Evolutionary conservation across 139 green algal species (phyloP), one percentile per base, ranked within the genome.

Genomic region (Closterium sp.): DNA sequence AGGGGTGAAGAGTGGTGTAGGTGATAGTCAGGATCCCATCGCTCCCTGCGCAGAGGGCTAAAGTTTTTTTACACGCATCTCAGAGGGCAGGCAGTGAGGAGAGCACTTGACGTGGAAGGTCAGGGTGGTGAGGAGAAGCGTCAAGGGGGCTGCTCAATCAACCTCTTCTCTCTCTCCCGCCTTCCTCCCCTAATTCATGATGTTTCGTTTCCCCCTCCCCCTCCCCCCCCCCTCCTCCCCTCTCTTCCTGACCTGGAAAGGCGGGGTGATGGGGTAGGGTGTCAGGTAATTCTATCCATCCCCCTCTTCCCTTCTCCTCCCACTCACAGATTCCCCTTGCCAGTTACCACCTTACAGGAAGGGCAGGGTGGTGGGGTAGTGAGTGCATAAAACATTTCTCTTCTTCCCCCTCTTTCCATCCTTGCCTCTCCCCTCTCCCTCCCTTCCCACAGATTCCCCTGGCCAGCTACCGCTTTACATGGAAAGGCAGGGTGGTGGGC

Each of bases 271-370:
- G 38, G 38, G 4, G 38, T 45, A 45, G 38, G 38, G 38, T 6
- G 38, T 45, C 38, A 45, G 38, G 38, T 45, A 45, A 11, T 45
- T 45, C 38, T 45, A 45, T 45, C 38, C 38, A 45, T 45, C 38
- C 38, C 38, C 45, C 32, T 50, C 89, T 92, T 17, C 27, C 89
- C 11, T 90, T 27, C 42, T 91, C 42, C 38, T 4, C n/a, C 86
- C 29, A 85, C 24, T 17, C 34, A 42, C 87, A 93, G 91, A 88
- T 93, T 28, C 87, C 91, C 22, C 93, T 93, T 13, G n/a, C 88
- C 22, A 30, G 91, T 19, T 93, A 92, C 88, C 50, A 34, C 89
- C 88, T 88, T 13, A 93, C 91, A 87, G 91, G 91, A 62, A 91
- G 42, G 91, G 91, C 87, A 90, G 87, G 88, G 24, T 93, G 30